phyloP scores from a whole-genome alignment of 352 stramenopile genomes.

The Phytophthora fragariaefolia region DNA sequence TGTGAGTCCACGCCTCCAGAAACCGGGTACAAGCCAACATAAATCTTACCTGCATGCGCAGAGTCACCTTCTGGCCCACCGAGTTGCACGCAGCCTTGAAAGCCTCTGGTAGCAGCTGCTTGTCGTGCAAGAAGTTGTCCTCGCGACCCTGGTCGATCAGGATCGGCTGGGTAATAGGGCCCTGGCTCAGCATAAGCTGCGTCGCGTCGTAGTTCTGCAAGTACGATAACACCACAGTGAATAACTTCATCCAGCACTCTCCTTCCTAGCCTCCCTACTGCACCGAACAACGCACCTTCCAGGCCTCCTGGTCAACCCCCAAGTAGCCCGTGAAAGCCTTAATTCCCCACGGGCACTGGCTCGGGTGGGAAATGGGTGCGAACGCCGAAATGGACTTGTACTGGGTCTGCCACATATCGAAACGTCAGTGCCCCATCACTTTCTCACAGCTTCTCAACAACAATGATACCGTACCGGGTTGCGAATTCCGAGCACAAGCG shows the following conservation, averaged over 20 bases:
- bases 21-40: no score
- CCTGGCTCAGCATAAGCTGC: conserved; percentile 80
- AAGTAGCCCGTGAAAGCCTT: conserved; percentile 99
- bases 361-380: conserved; percentile 96
- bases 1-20: neutral
- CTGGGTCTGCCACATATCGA: conserved; percentile 50
- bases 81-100: conserved; percentile 86
- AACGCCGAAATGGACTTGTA: conserved; percentile 97
- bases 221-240: conserved; percentile 4
- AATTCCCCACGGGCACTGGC: conserved; percentile 96
- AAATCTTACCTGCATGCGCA: conserved; percentile 68
- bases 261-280: neutral
- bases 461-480: conserved; percentile 58
- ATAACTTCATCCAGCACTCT: no score
- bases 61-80: conserved; percentile 81
- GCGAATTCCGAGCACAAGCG: conserved; percentile 94
- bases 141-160: conserved; percentile 91
- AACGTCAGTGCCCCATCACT: conserved; percentile 10
- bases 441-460: neutral
- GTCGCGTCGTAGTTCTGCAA: conserved; percentile 91
- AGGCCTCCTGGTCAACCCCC: conserved; percentile 87
- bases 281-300: conserved; percentile 53
- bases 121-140: conserved; percentile 89
- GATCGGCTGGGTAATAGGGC: conserved; percentile 72
- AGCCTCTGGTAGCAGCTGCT: conserved; percentile 92